Conservation (phyloP, 768 basidiomycete genomes). For the Suillus plorans region DNA sequence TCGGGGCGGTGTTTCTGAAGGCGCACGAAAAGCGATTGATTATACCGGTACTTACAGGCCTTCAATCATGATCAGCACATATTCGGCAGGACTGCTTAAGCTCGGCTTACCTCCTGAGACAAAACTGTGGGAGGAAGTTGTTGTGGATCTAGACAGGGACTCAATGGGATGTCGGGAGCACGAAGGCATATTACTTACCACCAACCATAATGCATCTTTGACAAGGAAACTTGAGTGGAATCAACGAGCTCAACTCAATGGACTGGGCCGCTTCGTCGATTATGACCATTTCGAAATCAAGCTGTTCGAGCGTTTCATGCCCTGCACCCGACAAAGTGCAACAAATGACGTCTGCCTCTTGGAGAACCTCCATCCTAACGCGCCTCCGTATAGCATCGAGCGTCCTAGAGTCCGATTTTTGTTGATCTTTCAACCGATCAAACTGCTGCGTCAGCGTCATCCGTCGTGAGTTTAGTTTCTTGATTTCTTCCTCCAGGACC, state of each 20-base stretch:
- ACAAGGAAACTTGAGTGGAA: conserved; percentile 88
- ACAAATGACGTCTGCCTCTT: conserved; percentile 92
- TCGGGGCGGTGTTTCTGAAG: conserved; percentile 76
- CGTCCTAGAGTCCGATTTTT: conserved; percentile 77
- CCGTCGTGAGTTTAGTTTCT: conserved; percentile 61
- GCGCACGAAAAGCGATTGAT: conserved; percentile 91
- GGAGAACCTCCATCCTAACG: conserved; percentile 71
- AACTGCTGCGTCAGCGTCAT: conserved; percentile 65
- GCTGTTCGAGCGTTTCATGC: conserved; percentile 77
- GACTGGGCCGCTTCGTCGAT: conserved; percentile 99
- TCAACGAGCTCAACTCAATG: conserved; percentile 91
- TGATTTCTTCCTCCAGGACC: conserved; percentile 71
- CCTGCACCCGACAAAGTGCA: conserved; percentile 92
- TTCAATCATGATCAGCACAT: conserved; percentile 24
- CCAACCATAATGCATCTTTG: conserved; percentile 91
- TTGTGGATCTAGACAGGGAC: conserved; percentile 61
- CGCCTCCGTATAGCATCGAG: conserved; percentile 79
- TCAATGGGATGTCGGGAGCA: neutral
- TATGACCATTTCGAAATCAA: conserved; percentile 93
- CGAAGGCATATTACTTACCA: conserved; percentile 40
- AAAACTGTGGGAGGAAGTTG: conserved; percentile 95
- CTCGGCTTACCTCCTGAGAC: conserved; percentile 49
- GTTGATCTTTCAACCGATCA: conserved; percentile 79
- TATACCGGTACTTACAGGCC: conserved; percentile 75
- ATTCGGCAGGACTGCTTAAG: conserved; percentile 28